Percentiles rank a stretch among this genome's conserved stretches.
Evolutionary conservation across 306 rosid genomes (phyloP).

Genomic region (Senna siamea): DNA sequence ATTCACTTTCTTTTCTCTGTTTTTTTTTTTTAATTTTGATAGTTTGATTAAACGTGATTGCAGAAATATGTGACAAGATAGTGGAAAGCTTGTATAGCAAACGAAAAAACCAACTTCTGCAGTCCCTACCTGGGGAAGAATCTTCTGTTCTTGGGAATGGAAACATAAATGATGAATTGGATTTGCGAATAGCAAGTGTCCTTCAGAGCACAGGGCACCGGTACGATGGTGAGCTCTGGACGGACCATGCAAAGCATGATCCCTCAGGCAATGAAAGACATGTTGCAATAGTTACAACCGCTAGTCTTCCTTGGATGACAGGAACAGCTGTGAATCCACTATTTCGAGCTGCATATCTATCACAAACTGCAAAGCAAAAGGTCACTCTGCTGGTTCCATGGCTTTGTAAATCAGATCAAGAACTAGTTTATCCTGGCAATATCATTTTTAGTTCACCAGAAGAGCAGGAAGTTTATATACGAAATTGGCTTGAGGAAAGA

Average conservation of each 20-base stretch:
- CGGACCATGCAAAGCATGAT: constrained; percentile 69
- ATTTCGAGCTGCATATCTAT: constrained; percentile 95
- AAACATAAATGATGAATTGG: constrained; percentile 76
- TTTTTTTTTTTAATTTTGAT: constrained; percentile 32
- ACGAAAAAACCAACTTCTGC: constrained; percentile 67
- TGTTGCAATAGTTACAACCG: constrained; percentile 96
- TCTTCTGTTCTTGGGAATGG: constrained; percentile 68
- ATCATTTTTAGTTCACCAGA: constrained; percentile 86
- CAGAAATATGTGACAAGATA: constrained; percentile 90
- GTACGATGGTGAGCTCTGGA: constrained; percentile 92
- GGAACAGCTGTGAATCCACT: constrained; percentile 98
- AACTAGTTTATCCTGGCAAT: constrained; percentile 78
- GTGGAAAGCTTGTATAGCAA: constrained; percentile 88
- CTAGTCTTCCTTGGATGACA: constrained; percentile 99
- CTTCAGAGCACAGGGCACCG: constrained; percentile 93
- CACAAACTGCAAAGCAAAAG: constrained; percentile 73
- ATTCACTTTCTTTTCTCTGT: constrained; percentile 9
- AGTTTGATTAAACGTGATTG: constrained; percentile 43
- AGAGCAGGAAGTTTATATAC: constrained; percentile 90
- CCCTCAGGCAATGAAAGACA: constrained; percentile 65
- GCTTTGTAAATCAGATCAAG: constrained; percentile 94
- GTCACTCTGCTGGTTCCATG: constrained; percentile 96
- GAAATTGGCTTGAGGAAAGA: constrained; percentile 98
- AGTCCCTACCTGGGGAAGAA: constrained; percentile 64
- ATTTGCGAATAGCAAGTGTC: constrained; percentile 88